Evolutionary conservation across 1,139 yeast species (phyloP).

Genomic region (Candida mesenterica): DNA sequence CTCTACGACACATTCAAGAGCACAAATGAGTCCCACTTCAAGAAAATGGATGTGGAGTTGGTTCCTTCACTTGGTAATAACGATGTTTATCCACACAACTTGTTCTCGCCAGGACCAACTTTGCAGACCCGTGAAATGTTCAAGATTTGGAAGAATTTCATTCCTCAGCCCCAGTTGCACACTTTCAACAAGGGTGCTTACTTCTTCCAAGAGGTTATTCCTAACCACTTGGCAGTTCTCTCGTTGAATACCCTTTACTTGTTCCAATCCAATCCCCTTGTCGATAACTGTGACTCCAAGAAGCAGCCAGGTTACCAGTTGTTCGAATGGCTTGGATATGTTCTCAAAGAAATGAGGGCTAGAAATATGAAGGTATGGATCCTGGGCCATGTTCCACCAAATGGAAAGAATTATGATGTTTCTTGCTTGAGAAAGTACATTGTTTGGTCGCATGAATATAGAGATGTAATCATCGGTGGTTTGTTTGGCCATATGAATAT

Average conservation of each 20-base stretch:
- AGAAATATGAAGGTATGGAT: slow-evolving; percentile 83
- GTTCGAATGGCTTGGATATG: slow-evolving; percentile 75
- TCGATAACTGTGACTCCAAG: slow-evolving; percentile 69
- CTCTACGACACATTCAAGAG: slow-evolving; percentile 51
- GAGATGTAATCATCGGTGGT: slow-evolving; percentile 82
- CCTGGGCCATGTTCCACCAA: slow-evolving; percentile 86
- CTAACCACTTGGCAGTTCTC: slow-evolving; percentile 70
- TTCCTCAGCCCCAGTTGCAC: slow-evolving; percentile 79
- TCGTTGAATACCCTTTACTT: slow-evolving; percentile 77
- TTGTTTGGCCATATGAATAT: slow-evolving; percentile 86
- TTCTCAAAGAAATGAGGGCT: slow-evolving; percentile 68
- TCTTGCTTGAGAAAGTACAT: slow-evolving; percentile 72
- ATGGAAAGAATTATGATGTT: slow-evolving; percentile 69
- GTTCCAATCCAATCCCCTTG: slow-evolving; percentile 75
- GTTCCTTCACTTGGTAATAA: slow-evolving; percentile 81
- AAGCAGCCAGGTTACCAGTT: slow-evolving; percentile 79
- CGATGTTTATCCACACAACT: slow-evolving; percentile 85
- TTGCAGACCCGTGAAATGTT: slow-evolving; percentile 75
- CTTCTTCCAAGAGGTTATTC: slow-evolving; percentile 72
- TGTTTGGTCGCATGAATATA: slow-evolving; percentile 75
- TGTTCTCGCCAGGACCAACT: slow-evolving; percentile 83
- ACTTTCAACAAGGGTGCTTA: slow-evolving; percentile 74
- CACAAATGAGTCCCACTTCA: slow-evolving; percentile 42
- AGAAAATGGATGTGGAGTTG: slow-evolving; percentile 47
- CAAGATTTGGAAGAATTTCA: slow-evolving; percentile 67